Base-by-base conservation (phyloP, 441 rosid species). In the Syzygium malaccense region DNA sequence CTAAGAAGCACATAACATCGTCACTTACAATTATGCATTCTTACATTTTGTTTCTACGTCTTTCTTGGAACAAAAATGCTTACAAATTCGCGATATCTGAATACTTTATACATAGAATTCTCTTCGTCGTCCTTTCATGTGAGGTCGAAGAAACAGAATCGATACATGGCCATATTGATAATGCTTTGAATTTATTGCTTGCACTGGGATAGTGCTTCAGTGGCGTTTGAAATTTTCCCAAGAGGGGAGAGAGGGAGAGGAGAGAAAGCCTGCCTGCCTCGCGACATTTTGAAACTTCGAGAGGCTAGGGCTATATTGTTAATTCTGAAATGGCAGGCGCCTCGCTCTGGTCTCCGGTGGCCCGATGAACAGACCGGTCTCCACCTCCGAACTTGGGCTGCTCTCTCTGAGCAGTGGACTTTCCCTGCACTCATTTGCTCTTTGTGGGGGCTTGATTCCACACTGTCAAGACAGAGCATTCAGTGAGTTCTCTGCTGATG, bases 361-460 rank as follows among this genome's bases (percentile, higher is more conserved):
- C 49, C 83, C 83, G n/a, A 75, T 75, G 53, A 75, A 97, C 90
- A 98, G 75, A 68, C 95, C 98, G 4, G 99, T 98, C 93, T 96
- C 99, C 91, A 98, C 98, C 25, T 95, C 97, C n/a, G 96, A 96
- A 86, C 90, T 91, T 49, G 96, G 95, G 88, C 91, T 93, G 58
- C 93, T 90, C 68, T 94, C 97, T 37, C 94, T 94, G 11, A n/a
- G 12, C 1, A 78, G 20, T 57, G 37, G 6, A 55, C 86, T 90
- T 33, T 88, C 91, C 62, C n/a, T 90, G 37, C 57, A 45, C 75
- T 85, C 92, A 15, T 86, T 90, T 14, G 86, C 54, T 33, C 83
- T 91, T 87, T 87, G 83, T 87, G 66, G 75, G 51, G 91, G 86
- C 56, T 79, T 62, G 32, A 45, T 37, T 20, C 91, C 92, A 80